Base-by-base conservation (phyloP, 1,284 basidiomycete species). In the Trichosporon sp. region DNA sequence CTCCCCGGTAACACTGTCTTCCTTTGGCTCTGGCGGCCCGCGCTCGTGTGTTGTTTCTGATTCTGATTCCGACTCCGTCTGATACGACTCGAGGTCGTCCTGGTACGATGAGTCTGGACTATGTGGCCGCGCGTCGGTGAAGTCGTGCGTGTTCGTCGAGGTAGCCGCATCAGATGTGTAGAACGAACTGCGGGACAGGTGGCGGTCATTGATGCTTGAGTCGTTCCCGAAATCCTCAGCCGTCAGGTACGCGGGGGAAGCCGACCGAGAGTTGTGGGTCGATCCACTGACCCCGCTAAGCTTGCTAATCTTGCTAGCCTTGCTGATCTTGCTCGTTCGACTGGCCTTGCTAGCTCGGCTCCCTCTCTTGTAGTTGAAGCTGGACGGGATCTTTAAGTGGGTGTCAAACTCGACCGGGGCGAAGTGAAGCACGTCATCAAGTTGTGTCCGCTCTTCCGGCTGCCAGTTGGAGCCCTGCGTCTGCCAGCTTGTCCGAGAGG, bases 91-190 rank as follows among this genome's bases (percentile, higher is more conserved):
- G 31, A n/a, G 31, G 14, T 63, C 59, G 12, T 63, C 59, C 3
- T 63, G 59, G 16, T 63, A 63, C 16, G 59, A 63, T 5, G 59
- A 63, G 31, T 63, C 59, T 31, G 59, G 59, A 32, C 59, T 63
- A 32, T 63, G 59, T 21, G 59, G 59, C n/a, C 32, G 59, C 6
- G 59, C 59, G 16, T 63, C 59, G 6, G 59, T 63, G 14, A 35
- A 63, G 16, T 63, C 16, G 14, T 63, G 31, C 16, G 59, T 63
- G 32, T 63, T 63, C 59, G 59, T 35, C 5, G 59, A 63, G 32
- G 59, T 63, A 2, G 51, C 51, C 32, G 31, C 59, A 16, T 63
- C 32, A 1, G 59, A 63, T 19, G 51, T 19, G 7, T 63, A 63
- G 31, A 37, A 63, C 59, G 59, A 63, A 11, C 59, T 63, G 12